Evolutionary conservation across 139 green algal species (phyloP), one percentile per base, ranked within the genome.

Genomic region (Coelastrella sp.): DNA sequence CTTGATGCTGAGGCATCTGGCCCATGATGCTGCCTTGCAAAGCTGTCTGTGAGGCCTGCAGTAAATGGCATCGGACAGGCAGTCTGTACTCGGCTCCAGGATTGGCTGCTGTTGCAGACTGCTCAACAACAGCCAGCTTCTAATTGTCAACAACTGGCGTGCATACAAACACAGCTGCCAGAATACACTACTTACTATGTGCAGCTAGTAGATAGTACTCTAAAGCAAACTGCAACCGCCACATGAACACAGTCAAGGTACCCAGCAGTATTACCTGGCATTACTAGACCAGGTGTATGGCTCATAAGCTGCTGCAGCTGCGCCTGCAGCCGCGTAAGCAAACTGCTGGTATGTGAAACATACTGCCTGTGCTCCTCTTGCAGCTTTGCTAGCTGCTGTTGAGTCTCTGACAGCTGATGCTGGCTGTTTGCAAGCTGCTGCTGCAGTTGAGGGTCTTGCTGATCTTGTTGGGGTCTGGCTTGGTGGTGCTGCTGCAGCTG

Each of bases 291-390:
- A n/a, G 80, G 80, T 16, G 80, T 23, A 47, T 89, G 73, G 19
- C 13, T 73, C 86, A 85, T 32, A 2, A 90, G 75, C 75, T 85
- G 74, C 60, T 90, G 86, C 60, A 90, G n/a, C 60, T 90, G 86
- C 2, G 59, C 59, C 61, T 90, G 86, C 75, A 90, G 75, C 2
- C 59, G 58, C 16, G 32, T 59, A 16, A 90, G 75, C 59, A 90
- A 10, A 10, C 23, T 82, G 22, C 73, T 76, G 74, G 59, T 90
- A 13, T 71, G 86, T 22, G 17, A 20, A 23, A 90, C 86, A 76
- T 90, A 85, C 73, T 82, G 74, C 58, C n/a, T 60, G 60, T 90
- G 75, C 60, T 64, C 74, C 22, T 79, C 59, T 47, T 85, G 73
- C 58, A 90, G 20, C 14, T 19, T 17, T 13, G 60, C 60, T 60